These are phyloP conservation scores for Saturnispora silvae DNA, from an alignment of 805 yeast genomes.

Conservation along the genomic window DNA sequence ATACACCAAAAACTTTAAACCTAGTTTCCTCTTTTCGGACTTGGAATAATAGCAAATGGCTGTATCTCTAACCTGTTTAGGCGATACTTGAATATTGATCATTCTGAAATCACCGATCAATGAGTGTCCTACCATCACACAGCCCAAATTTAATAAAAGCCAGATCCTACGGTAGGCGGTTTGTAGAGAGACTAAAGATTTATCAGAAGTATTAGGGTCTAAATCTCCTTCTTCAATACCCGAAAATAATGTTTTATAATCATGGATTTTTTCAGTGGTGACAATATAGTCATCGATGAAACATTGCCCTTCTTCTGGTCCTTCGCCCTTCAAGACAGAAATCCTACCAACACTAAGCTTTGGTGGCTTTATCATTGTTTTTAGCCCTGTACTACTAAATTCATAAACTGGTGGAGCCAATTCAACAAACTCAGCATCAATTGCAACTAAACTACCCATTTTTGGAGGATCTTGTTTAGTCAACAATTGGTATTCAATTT, in stretches of 20 bases:
- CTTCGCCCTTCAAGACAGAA: conserved; percentile 72
- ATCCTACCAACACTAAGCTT: conserved; percentile 75
- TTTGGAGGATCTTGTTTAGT: conserved; percentile 61
- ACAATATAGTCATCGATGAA: conserved; percentile 90
- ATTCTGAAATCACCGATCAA: conserved; percentile 84
- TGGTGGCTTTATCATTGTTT: conserved; percentile 63
- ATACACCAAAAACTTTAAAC: conserved; percentile 81
- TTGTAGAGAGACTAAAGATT: conserved; percentile 66
- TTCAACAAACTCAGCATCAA: conserved; percentile 94
- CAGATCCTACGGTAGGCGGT: conserved; percentile 83
- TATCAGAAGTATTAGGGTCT: conserved; percentile 53
- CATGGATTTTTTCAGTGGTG: conserved; percentile 60
- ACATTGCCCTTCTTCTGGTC: conserved; percentile 57
- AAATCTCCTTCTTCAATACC: conserved; percentile 94
- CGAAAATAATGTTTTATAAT: conserved; percentile 80
- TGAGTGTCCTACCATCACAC: conserved; percentile 93
- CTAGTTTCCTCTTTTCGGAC: conserved; percentile 64
- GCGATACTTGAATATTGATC: conserved; percentile 84
- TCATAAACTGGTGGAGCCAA: conserved; percentile 72
- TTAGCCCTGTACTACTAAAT: conserved; percentile 60
- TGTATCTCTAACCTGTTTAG: conserved; percentile 80
- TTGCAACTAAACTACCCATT: conserved; percentile 72
- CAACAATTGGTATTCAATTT: conserved; percentile 57
- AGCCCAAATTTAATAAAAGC: conserved; percentile 80
- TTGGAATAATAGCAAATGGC: conserved; percentile 67